Conservation (phyloP, 192 early-diverging fungal species). For the Backusella psychrophila region DNA sequence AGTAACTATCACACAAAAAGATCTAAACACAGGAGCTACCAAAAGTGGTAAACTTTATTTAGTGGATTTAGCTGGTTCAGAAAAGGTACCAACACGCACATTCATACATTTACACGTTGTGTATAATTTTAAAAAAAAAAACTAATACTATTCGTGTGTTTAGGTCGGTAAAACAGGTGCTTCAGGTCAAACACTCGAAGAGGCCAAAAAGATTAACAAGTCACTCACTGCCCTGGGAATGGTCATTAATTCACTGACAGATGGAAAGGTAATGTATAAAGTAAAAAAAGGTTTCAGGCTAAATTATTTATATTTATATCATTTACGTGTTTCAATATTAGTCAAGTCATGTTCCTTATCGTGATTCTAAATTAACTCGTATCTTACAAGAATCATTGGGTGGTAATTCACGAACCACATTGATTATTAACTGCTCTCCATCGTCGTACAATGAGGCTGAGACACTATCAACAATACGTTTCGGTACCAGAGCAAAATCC, state of each 20-base stretch:
- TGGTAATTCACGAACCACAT: constrained; percentile 98
- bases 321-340: constrained; percentile 26
- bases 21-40: constrained; percentile 82
- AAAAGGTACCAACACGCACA: constrained; percentile 81
- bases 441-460: constrained; percentile 97
- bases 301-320: background rate
- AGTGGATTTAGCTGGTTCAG: constrained; percentile 98
- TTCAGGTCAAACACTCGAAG: constrained; percentile 94
- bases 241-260: constrained; percentile 98
- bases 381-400: constrained; percentile 99
- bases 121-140: background rate
- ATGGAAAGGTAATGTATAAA: constrained; percentile 75
- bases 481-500: constrained; percentile 98
- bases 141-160: background rate
- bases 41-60: constrained; percentile 92
- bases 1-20: constrained; percentile 94
- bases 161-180: constrained; percentile 93
- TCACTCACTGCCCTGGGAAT: constrained; percentile 96
- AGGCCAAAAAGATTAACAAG: constrained; percentile 99
- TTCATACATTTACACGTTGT: background rate
- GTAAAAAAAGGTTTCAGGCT: background rate
- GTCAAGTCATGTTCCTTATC: constrained; percentile 97
- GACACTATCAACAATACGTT: constrained; percentile 90
- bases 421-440: constrained; percentile 99
- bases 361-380: constrained; percentile 98